Evolutionary conservation across 2,329 filamentous ascomycete genomes (phyloP), one percentile per base, ranked within the genome.

Genomic region (Penicillium sp.): DNA sequence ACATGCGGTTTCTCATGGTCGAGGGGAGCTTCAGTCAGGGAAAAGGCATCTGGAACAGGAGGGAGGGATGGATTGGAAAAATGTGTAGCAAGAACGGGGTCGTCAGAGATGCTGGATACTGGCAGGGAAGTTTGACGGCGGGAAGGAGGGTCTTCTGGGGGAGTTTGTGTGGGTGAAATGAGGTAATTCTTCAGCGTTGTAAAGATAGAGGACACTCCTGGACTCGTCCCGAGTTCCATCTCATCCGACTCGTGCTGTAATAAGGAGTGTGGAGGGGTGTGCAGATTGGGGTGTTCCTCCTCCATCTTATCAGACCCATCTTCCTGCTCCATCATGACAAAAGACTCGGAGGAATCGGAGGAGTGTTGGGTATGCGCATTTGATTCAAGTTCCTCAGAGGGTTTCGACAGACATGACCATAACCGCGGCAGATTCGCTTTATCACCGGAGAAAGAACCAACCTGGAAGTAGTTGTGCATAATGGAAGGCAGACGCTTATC

Each of bases 381-480:
- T 55, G 61, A 59, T 57, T 59, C 55, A 58, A 55, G 50, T 29
- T 60, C 35, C 42, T 55, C 60, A 45, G 59, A 60, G 44, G 65
- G 41, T 59, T 64, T 67, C 48, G 64, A 65, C 68, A 70, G 68
- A 68, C 71, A 75, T 62, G 74, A 71, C 68, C 73, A 72, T 66
- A 73, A 67, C 66, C 71, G 74, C 60, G 73, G 70, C 65, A 74
- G 65, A 72, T 63, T 81, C 78, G 77, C 74, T 83, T 84, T 83
- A 87, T 87, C 86, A 83, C 85, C 86, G 83, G 85, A 86, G 82
- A 85, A 86, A 83, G 85, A 85, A 97, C 94, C 88, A 96, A 99
- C 94, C 93, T 99, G 94, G 85, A 97, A 96, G 83, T 94, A 97
- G 83, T 89, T 96, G 77, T 87, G 86, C 84, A 94, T 89, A 81